These are phyloP conservation scores for Castanospermum australe DNA, from an alignment of 306 rosid genomes.

Conservation along the genomic window DNA sequence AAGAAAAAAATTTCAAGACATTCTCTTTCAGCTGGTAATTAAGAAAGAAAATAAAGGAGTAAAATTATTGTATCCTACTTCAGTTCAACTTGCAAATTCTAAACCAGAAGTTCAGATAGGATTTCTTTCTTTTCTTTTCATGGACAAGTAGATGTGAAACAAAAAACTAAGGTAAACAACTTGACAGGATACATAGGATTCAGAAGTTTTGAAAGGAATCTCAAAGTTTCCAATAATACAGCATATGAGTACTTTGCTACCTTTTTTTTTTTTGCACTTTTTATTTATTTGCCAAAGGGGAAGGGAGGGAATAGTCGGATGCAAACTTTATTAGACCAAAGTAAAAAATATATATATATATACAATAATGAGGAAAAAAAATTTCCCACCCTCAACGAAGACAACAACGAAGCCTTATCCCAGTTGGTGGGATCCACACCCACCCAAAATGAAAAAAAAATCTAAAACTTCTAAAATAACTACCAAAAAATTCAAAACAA, in stretches of 20 bases:
- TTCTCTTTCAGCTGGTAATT: constrained; percentile 12
- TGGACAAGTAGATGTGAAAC: background rate
- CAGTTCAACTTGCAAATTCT: background rate
- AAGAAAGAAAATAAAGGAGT: constrained; percentile 17
- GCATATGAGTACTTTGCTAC: background rate
- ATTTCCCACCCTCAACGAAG: background rate
- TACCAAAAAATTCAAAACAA: background rate
- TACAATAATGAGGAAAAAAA: background rate
- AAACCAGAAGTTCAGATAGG: constrained; percentile 6
- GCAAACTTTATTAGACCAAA: constrained; percentile 13
- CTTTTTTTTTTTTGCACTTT: background rate
- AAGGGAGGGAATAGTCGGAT: background rate
- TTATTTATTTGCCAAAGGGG: background rate
- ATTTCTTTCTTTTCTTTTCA: background rate
- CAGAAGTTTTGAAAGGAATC: background rate
- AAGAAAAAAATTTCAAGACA: constrained; percentile 23
- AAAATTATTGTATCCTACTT: constrained; percentile 10
- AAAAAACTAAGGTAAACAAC: background rate
- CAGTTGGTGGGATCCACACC: too few relatives aligned
- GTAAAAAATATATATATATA: background rate
- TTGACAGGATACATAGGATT: constrained; percentile 3
- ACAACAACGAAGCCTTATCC: too few relatives aligned
- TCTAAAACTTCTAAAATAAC: background rate
- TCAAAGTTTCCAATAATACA: background rate
- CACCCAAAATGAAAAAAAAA: background rate